Conservation (phyloP, 805 yeast genomes). For the Candida insectalens region DNA sequence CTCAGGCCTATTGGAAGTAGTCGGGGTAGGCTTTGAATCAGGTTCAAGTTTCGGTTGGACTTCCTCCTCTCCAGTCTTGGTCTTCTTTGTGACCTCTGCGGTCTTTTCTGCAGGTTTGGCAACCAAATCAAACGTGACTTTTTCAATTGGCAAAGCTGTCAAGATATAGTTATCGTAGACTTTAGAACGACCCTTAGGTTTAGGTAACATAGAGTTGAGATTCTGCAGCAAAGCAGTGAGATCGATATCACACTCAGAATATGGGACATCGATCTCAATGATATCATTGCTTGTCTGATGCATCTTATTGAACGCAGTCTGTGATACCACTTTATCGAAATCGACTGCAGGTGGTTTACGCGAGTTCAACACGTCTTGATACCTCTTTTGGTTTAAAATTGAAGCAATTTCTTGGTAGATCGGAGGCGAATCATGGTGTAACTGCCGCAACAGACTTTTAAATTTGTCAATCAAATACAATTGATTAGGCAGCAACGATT, state of each 20-base stretch:
- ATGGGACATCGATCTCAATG: constrained; percentile 5
- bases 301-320: constrained; percentile 11
- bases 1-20: constrained; percentile 1
- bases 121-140: constrained; percentile 25
- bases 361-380: constrained; percentile 1
- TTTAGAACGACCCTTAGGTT: constrained; percentile 33
- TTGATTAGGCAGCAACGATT: constrained; percentile 23
- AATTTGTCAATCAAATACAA: constrained; percentile 12
- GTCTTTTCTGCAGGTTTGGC: too few relatives aligned
- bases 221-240: constrained; percentile 12
- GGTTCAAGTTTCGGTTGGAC: neutral
- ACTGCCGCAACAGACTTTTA: constrained; percentile 9
- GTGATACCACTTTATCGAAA: constrained; percentile 9
- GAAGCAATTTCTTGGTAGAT: constrained; percentile 5
- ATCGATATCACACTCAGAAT: constrained; percentile 8
- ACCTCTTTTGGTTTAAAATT: constrained; percentile 2
- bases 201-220: constrained; percentile 22
- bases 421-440: constrained; percentile 9
- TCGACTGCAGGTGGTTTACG: constrained; percentile 3
- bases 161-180: constrained; percentile 43
- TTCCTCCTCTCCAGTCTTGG: constrained; percentile 4
- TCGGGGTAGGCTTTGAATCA: neutral
- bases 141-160: constrained; percentile 38
- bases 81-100: constrained; percentile 3
- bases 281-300: constrained; percentile 16